Conservation (phyloP, 2,329 filamentous ascomycete genomes). For the Pseudogymnoascus sp. region DNA sequence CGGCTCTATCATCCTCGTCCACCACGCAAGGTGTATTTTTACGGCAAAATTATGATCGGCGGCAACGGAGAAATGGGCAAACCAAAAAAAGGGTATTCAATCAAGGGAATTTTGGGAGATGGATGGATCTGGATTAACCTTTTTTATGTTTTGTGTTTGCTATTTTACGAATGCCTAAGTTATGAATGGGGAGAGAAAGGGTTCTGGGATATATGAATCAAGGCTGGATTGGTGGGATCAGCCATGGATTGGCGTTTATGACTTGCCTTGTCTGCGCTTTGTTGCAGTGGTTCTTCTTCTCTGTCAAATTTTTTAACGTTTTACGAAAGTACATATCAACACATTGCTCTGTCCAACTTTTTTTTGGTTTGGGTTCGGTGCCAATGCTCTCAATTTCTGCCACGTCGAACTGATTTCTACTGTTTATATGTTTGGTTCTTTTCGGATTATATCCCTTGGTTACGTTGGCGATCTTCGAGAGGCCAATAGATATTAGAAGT, state of each 20-base stretch:
- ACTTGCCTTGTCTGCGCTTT: neutral
- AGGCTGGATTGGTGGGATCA: neutral
- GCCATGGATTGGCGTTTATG: neutral
- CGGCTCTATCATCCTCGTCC: neutral
- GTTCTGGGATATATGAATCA: neutral
- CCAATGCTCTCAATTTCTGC: neutral
- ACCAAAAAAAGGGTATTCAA: neutral
- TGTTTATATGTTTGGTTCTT: neutral
- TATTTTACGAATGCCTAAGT: neutral
- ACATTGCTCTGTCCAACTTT: neutral
- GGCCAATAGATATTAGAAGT: neutral
- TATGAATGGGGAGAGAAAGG: neutral
- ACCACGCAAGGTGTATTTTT: neutral
- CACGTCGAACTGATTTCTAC: neutral
- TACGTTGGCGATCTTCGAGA: constrained; percentile 1
- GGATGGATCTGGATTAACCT: neutral
- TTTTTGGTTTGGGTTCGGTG: neutral
- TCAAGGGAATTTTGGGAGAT: neutral
- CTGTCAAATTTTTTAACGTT: constrained; percentile 5
- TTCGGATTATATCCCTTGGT: neutral
- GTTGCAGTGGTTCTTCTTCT: constrained; percentile 1
- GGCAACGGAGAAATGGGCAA: constrained; percentile 1
- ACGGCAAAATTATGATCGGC: constrained; percentile 3
- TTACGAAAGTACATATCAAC: constrained; percentile 8
- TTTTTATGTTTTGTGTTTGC: neutral